A percentile compares a stretch with the other conserved stretches of the same genome.
phyloP scores from a whole-genome alignment of 2,329 filamentous ascomycete genomes.

The Cryphonectria carpinicola region DNA sequence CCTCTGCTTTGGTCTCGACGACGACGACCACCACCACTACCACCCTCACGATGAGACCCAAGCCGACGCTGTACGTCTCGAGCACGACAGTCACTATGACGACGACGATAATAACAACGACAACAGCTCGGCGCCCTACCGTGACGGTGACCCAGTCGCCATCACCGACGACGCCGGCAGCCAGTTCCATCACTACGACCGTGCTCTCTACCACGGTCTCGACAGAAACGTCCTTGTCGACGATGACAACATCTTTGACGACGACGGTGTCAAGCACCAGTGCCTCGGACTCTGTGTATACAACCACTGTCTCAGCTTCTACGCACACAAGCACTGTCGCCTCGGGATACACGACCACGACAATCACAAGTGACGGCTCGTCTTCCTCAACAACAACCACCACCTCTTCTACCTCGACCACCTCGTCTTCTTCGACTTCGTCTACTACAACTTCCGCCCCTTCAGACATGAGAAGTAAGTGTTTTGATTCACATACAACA shows the following conservation, averaged over 20 bases:
- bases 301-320: not conserved
- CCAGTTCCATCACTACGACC: not conserved
- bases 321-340: not conserved
- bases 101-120: not conserved
- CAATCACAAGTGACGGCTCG: not conserved
- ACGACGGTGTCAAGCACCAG: not conserved
- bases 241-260: not conserved
- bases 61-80: slow-evolving; percentile 2
- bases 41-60: not conserved
- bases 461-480: not conserved
- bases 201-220: not conserved
- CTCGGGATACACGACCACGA: not conserved
- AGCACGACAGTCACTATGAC: not conserved
- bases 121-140: not conserved
- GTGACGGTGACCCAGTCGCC: not conserved
- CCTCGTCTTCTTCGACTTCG: not conserved
- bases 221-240: not conserved
- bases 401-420: not conserved
- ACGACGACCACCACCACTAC: not conserved
- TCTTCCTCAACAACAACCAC: not conserved
- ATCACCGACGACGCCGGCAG: not conserved
- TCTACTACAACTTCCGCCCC: not conserved
- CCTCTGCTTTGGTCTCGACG: not conserved
- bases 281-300: not conserved
- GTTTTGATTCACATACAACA: not conserved